These are phyloP conservation scores for Pisolithus marmoratus DNA, from an alignment of 768 basidiomycete genomes.

Conservation along the genomic window DNA sequence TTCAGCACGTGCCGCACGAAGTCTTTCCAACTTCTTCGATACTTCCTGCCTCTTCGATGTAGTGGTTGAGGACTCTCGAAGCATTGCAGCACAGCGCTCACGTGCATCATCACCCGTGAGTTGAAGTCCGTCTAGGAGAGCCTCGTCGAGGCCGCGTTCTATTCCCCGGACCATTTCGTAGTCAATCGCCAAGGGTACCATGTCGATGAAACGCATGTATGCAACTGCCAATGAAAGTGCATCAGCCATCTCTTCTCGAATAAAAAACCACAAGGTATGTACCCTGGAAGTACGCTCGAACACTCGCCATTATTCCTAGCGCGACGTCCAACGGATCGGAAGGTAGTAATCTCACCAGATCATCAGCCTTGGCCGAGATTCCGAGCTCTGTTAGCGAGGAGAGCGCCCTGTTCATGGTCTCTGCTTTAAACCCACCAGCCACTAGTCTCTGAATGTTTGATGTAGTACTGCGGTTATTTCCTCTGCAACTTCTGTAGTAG, in stretches of 20 bases:
- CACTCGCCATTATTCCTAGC: constrained; percentile 62
- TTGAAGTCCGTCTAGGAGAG: constrained; percentile 43
- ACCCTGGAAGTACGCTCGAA: constrained; percentile 76
- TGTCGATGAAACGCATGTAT: constrained; percentile 41
- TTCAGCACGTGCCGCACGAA: constrained; percentile 42
- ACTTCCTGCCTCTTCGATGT: constrained; percentile 43
- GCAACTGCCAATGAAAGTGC: constrained; percentile 32
- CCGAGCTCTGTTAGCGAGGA: constrained; percentile 12
- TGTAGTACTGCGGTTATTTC: not conserved
- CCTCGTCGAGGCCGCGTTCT: constrained; percentile 39
- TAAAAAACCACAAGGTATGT: constrained; percentile 1
- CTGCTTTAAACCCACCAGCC: constrained; percentile 6
- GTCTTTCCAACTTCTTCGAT: constrained; percentile 44
- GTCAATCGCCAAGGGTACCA: constrained; percentile 39
- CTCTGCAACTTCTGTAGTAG: constrained; percentile 37
- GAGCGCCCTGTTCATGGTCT: constrained; percentile 17
- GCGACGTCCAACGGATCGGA: constrained; percentile 50
- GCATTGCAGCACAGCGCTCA: constrained; percentile 42
- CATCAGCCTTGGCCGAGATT: constrained; percentile 32
- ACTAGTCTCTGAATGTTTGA: constrained; percentile 4
- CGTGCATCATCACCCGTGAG: constrained; percentile 44
- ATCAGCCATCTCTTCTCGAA: not conserved
- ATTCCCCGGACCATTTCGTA: constrained; percentile 39
- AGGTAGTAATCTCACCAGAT: constrained; percentile 46
- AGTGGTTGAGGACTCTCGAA: constrained; percentile 45